These are phyloP conservation scores for Geosmithia flava DNA, from an alignment of 2,329 filamentous ascomycete genomes.

Conservation along the genomic window DNA sequence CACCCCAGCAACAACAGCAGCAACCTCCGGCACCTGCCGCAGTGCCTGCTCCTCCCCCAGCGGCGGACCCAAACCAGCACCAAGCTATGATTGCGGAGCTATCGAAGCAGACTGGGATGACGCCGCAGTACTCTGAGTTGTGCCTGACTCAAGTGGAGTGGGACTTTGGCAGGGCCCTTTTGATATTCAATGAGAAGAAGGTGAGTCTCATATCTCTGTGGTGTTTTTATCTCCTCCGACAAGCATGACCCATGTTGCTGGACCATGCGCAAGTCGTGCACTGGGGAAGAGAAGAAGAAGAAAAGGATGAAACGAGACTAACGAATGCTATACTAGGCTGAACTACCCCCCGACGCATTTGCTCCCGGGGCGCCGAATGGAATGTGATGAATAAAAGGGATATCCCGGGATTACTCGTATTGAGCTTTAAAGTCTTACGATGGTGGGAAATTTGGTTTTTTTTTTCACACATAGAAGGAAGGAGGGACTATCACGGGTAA, in stretches of 20 bases:
- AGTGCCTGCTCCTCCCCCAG: conserved; percentile 6
- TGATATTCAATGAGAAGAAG: conserved; percentile 65
- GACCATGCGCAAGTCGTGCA: not conserved
- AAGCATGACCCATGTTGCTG: not conserved
- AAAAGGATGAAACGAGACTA: not conserved
- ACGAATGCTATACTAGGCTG: conserved; percentile 5
- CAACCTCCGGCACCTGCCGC: conserved; percentile 9
- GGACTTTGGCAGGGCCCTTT: conserved; percentile 65
- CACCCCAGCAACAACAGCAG: conserved; percentile 3
- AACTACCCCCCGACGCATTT: conserved; percentile 14
- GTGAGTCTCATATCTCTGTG: conserved; percentile 27
- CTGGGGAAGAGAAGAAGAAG: not conserved
- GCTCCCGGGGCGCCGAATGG: conserved; percentile 1
- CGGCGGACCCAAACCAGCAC: conserved; percentile 29
- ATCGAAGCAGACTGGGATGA: conserved; percentile 70
- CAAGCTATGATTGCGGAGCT: conserved; percentile 65
- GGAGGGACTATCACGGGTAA: too few species aligned
- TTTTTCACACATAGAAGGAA: too few species aligned
- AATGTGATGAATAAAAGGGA: not conserved
- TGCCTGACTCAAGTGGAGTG: conserved; percentile 71
- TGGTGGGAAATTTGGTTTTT: not conserved
- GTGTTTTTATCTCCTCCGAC: not conserved
- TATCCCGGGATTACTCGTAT: not conserved
- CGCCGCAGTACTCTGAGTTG: conserved; percentile 62
- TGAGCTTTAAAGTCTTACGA: too few species aligned